Conservation (phyloP, 1,284 basidiomycete species). For the Cutaneotrichosporon cavernicola region DNA sequence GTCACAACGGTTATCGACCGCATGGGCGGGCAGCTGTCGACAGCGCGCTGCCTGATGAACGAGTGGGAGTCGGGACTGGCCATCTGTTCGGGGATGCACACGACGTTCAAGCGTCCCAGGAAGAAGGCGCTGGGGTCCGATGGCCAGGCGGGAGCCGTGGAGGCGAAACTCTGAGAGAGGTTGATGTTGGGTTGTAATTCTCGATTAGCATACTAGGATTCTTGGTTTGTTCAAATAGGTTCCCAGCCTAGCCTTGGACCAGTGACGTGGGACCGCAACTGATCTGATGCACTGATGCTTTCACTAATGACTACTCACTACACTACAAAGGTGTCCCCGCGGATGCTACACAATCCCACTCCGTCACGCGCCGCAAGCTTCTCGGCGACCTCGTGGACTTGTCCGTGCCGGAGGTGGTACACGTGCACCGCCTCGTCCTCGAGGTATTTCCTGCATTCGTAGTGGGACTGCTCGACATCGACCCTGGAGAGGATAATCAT, state of each 20-base stretch:
- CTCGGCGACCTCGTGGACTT: slow-evolving; percentile 2
- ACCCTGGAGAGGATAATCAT: slow-evolving; percentile 21
- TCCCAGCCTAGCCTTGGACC: background rate
- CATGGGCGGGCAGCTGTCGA: slow-evolving; percentile 13
- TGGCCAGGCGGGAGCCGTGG: too few relatives aligned
- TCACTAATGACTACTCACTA: too few relatives aligned
- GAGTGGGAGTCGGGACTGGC: slow-evolving; percentile 10
- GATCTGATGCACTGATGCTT: too few relatives aligned
- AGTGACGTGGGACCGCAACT: background rate
- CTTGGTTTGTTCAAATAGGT: too few relatives aligned
- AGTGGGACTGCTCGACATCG: slow-evolving; percentile 25
- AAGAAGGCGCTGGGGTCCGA: background rate
- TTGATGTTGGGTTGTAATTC: background rate
- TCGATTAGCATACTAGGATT: too few relatives aligned
- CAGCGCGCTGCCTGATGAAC: slow-evolving; percentile 12
- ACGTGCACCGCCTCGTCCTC: slow-evolving; percentile 45
- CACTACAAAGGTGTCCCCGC: too few relatives aligned
- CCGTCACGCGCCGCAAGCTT: background rate
- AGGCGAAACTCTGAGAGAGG: background rate
- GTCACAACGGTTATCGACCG: slow-evolving; percentile 15
- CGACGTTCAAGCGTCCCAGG: slow-evolving; percentile 5
- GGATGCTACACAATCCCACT: background rate
- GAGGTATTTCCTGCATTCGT: slow-evolving; percentile 34
- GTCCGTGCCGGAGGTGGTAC: slow-evolving; percentile 28
- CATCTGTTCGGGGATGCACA: slow-evolving; percentile 18